phyloP scores from a whole-genome alignment of 176 grass and related monocot genomes.

The Pontederia crassipes region DNA sequence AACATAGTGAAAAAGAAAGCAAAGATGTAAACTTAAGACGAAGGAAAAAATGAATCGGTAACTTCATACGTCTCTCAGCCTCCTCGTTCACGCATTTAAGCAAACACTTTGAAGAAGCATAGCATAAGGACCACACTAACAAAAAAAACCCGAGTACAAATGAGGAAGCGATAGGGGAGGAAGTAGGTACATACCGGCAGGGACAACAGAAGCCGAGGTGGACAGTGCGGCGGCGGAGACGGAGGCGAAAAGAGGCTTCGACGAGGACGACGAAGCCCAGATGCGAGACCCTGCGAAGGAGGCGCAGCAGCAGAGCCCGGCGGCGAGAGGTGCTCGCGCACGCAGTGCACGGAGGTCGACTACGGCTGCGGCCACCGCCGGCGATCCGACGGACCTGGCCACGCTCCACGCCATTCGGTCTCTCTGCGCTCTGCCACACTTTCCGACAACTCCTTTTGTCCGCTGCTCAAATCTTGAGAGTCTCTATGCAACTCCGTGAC shows the following conservation, averaged over 20 bases:
- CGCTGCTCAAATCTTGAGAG: no score
- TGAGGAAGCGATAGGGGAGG: neutral
- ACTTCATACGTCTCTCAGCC: no score
- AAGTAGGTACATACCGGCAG: neutral
- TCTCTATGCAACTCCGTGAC: no score
- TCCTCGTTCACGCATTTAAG: no score
- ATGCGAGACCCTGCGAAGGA: slow-evolving; percentile 9
- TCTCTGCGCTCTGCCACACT: neutral
- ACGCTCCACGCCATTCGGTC: slow-evolving; percentile 12
- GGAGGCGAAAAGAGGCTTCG: slow-evolving; percentile 11
- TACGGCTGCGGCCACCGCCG: neutral
- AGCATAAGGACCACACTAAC: neutral
- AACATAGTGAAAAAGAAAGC: no score
- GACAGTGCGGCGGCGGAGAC: neutral
- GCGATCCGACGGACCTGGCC: neutral
- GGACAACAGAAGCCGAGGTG: neutral
- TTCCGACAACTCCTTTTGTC: no score
- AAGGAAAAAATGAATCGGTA: no score
- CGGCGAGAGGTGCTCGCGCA: slow-evolving; percentile 1
- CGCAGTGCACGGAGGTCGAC: slow-evolving; percentile 7
- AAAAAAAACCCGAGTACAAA: no score
- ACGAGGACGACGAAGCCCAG: neutral
- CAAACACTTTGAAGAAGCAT: neutral
- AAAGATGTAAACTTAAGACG: no score
- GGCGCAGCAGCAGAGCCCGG: slow-evolving; percentile 18